Conservation (phyloP, 1,284 basidiomycete species). For the Exsudoporus floridanus region DNA sequence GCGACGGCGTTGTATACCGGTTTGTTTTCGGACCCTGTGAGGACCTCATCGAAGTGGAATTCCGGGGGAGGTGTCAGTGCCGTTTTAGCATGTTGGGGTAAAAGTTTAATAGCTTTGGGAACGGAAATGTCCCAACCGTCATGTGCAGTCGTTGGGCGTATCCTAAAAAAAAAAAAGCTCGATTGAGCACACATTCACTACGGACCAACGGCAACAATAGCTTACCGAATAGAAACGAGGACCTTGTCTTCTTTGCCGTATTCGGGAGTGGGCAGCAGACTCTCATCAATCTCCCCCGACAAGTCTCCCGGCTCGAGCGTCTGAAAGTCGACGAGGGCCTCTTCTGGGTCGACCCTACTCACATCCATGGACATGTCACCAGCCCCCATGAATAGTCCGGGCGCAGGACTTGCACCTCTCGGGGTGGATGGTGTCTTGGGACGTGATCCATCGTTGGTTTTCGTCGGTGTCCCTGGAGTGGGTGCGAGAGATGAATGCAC, state of each 20-base stretch:
- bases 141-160: conserved; percentile 61
- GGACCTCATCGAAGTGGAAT: conserved; percentile 75
- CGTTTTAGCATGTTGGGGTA: conserved; percentile 54
- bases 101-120: conserved; percentile 54
- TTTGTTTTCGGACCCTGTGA: conserved; percentile 83
- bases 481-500: conserved; percentile 43
- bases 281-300: conserved; percentile 63
- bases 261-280: conserved; percentile 42
- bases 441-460: conserved; percentile 39
- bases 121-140: conserved; percentile 56
- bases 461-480: conserved; percentile 55
- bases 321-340: conserved; percentile 69
- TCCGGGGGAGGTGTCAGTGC: conserved; percentile 45
- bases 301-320: conserved; percentile 67
- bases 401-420: conserved; percentile 45
- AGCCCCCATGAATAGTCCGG: conserved; percentile 44
- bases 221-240: conserved; percentile 80
- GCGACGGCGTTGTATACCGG: conserved; percentile 84
- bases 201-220: conserved; percentile 13
- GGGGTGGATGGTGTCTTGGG: conserved; percentile 58
- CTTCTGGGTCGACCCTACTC: conserved; percentile 73
- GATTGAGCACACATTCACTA: neutral
- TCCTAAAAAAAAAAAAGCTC: conserved; percentile 40
- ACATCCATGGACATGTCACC: conserved; percentile 68
- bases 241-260: conserved; percentile 79